phyloP scores from a whole-genome alignment of 1,284 basidiomycete genomes.

The Farysia itapuensis region DNA sequence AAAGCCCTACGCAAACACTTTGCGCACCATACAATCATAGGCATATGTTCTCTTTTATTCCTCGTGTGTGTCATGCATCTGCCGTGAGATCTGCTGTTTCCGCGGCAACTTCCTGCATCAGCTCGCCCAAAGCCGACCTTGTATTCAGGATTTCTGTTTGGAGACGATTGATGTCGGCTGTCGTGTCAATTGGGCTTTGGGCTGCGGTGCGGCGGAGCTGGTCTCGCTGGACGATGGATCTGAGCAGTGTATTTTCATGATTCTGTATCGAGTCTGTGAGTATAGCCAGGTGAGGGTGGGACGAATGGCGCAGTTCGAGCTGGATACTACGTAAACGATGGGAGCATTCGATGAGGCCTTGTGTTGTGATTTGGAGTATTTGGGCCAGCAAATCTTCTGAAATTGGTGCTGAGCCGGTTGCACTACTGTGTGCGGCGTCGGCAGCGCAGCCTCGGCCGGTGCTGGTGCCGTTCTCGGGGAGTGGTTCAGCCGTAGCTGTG shows the following conservation, averaged over 20 bases:
- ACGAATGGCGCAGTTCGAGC: constrained; percentile 23
- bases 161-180: constrained; percentile 1
- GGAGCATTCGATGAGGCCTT: constrained; percentile 37
- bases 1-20: too few species aligned
- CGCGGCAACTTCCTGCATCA: constrained; percentile 39
- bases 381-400: constrained; percentile 17
- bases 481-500: background rate
- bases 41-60: too few species aligned
- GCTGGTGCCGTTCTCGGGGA: background rate
- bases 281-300: constrained; percentile 4
- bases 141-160: too few species aligned
- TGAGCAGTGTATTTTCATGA: constrained; percentile 25
- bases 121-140: too few species aligned
- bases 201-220: constrained; percentile 16
- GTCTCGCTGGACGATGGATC: constrained; percentile 25
- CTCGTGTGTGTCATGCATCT: too few species aligned
- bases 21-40: too few species aligned
- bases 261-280: constrained; percentile 26
- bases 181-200: constrained; percentile 1
- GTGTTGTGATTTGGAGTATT: constrained; percentile 41
- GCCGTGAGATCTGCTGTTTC: constrained; percentile 36
- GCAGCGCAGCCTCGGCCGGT: too few species aligned
- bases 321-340: constrained; percentile 30
- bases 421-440: too few species aligned
- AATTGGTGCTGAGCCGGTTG: background rate